Evolutionary conservation across 1,284 basidiomycete species (phyloP), one percentile per base, ranked within the genome.

Genomic region (Cryptococcus sp.): DNA sequence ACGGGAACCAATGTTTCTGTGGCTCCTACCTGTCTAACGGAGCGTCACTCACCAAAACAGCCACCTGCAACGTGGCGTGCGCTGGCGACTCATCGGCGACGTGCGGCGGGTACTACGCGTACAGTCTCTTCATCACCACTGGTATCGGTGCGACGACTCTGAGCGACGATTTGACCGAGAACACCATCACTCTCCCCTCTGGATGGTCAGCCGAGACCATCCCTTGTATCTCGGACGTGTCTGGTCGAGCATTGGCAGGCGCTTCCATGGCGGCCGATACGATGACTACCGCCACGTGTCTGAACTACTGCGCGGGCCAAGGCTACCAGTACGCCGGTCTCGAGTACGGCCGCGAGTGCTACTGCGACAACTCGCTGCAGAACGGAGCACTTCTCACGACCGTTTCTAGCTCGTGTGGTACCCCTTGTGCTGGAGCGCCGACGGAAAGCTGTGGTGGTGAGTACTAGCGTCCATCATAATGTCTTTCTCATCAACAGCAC

Each of bases 1-100:
- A 70, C 60, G 63, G 62, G 44, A 54, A 56, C 25, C 64, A 70
- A 51, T 75, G 75, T 56, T 75, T 67, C 63, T 77, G 75, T 54
- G 70, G 57, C 13, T 41, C 42, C 4, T 63, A 69, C 27, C 54
- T 44, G 15, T 68, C 69, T 0, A 60, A 53, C 23, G 70, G 64
- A 35, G 72, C 70, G 11, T 41, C 53, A 0, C 22, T 58, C 11
- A 53, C 59, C 13, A 50, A 53, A 3, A 59, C 65, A 17, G 48
- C 55, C 7, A 61, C 54, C 5, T 76, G 74, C 57, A 54, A 41
- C 50, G 62, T 59, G 19, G 54, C 67, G 0, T 75, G 75, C 48
- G 53, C 62, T 0, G 73, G 72, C 17, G 67, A 70, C 47, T 38
- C 7, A 3, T 52, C 44, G 7, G 50, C 52, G 10, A 57, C 45